Conservation (phyloP, 179 eudicot species). For the Beta macrorhiza region DNA sequence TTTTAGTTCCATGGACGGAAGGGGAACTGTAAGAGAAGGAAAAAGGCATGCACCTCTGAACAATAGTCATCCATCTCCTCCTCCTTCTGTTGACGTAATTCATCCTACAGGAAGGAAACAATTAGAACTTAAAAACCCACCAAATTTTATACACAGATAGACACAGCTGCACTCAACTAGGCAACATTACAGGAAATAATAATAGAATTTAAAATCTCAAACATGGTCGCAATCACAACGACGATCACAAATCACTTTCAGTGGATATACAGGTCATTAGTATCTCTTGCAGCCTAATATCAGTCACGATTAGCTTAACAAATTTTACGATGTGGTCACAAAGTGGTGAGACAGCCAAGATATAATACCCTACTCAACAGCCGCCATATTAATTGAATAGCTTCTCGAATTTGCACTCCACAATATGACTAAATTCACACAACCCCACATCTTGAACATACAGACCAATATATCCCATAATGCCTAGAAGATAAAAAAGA, state of each 20-base stretch:
- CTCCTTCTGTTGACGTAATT: conserved; percentile 88
- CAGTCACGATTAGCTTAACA: not conserved
- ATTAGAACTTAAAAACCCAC: not conserved
- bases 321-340: not conserved
- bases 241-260: not conserved
- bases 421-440: no score
- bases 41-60: conserved; percentile 58
- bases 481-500: no score
- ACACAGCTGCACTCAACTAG: not conserved
- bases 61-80: conserved; percentile 99
- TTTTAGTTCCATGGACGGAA: not conserved
- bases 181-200: no score
- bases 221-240: not conserved
- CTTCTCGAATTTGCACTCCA: no score
- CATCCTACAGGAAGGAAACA: conserved; percentile 56
- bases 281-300: not conserved
- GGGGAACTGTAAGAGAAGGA: not conserved
- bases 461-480: no score
- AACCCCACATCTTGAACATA: no score
- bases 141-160: not conserved
- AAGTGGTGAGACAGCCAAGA: no score
- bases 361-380: no score
- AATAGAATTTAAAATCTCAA: not conserved
- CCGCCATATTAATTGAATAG: no score
- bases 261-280: not conserved